Evolutionary conservation across 306 rosid genomes (phyloP), one percentile per base, ranked within the genome.

Genomic region (Sechiopsis laciniata): DNA sequence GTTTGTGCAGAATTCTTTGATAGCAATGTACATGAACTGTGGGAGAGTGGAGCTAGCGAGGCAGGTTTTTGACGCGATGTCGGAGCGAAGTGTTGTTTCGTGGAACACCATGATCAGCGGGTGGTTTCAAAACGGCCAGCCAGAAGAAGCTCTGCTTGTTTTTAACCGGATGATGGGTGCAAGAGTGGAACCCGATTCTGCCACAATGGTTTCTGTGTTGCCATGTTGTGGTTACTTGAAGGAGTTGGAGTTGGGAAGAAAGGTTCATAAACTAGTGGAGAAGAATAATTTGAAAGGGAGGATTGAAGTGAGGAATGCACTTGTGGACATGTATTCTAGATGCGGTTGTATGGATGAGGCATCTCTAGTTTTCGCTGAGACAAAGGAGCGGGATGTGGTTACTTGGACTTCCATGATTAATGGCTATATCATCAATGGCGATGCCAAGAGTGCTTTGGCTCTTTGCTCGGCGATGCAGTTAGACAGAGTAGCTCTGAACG

Each of bases 81-180:
- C 56, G 78, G 89, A 87, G 71, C 78, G 69, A 8, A 81, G 82
- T 4, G 89, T 93, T 69, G 95, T 88, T 74, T 84, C 97, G 21
- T 93, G 98, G 97, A 93, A 93, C 74, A 81, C 89, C 14, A 87
- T 93, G 83, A 90, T 93, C 45, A 85, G 72, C 13, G 98, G 98
- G 19, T 90, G 80, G 71, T 78, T 86, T 77, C 81, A 87, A 50
- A 90, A 88, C 68, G 80, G 84, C 40, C 78, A 76, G 74, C 73
- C 82, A 0, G 76, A 80, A 77, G 91, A 82, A 68, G 88, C 96
- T 1, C 55, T 87, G 77, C 62, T 67, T 73, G 74, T 87, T 76
- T 90, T 85, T 80, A 67, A 68, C 59, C 59, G 71, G 76, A 93
- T 93, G 98, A 42, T 80, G 87, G 85, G 76, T 74, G 89, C 20